These are phyloP conservation scores for Suillus tomentosus DNA, from an alignment of 768 basidiomycete species.

Conservation along the genomic window DNA sequence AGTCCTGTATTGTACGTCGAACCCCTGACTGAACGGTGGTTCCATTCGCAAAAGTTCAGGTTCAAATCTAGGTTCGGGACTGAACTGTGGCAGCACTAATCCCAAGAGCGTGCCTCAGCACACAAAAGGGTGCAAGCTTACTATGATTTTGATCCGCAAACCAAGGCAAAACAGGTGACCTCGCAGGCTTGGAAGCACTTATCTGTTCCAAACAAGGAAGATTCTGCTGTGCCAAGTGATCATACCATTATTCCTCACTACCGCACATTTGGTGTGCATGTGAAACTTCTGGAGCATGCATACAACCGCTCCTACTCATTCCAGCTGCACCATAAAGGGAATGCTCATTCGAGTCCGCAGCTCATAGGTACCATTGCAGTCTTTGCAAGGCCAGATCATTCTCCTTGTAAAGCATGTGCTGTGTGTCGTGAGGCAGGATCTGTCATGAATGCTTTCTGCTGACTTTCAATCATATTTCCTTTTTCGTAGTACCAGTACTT, in stretches of 20 bases:
- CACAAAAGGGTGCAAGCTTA: constrained; percentile 26
- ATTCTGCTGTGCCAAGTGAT: constrained; percentile 17
- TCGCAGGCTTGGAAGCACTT: constrained; percentile 20
- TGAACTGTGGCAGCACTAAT: neutral
- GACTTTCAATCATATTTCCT: too few species aligned
- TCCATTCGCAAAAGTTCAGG: neutral
- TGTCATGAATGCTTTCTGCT: too few species aligned
- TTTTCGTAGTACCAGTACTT: too few species aligned
- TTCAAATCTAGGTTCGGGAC: too few species aligned
- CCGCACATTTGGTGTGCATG: constrained; percentile 30
- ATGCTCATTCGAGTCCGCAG: constrained; percentile 6
- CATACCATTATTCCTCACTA: constrained; percentile 23
- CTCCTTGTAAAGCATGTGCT: constrained; percentile 29
- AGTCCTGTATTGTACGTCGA: neutral
- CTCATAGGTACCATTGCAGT: constrained; percentile 26
- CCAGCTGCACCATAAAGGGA: constrained; percentile 21
- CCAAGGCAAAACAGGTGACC: constrained; percentile 9
- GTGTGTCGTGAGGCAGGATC: constrained; percentile 20
- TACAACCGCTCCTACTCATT: constrained; percentile 27
- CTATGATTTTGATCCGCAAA: constrained; percentile 27
- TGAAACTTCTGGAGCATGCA: constrained; percentile 28
- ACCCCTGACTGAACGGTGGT: neutral
- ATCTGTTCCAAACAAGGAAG: constrained; percentile 15
- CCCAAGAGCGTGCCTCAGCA: constrained; percentile 20
- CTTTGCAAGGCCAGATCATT: constrained; percentile 25